Conservation (phyloP, 768 basidiomycete genomes). For the Leccinum variicolor region DNA sequence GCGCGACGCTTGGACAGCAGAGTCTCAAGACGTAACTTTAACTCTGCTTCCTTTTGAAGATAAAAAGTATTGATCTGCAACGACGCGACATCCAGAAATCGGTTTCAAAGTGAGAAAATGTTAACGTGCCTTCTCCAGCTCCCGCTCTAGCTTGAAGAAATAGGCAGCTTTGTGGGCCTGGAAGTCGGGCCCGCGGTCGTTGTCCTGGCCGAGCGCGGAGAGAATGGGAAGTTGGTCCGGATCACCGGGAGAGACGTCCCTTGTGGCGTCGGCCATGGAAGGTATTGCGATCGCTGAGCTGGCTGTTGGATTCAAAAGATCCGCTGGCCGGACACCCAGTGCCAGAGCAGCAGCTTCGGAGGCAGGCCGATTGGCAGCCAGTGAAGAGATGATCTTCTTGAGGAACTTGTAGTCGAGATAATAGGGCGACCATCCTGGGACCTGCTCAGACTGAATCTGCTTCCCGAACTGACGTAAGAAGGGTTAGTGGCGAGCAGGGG, state of each 20-base stretch:
- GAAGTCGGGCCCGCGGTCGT: conserved; percentile 78
- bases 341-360: conserved; percentile 88
- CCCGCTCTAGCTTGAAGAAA: conserved; percentile 97
- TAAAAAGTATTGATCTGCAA: conserved; percentile 95
- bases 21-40: conserved; percentile 88
- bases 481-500: neutral
- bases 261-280: conserved; percentile 9
- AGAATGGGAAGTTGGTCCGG: conserved; percentile 56
- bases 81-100: conserved; percentile 5
- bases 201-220: conserved; percentile 59
- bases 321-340: conserved; percentile 71
- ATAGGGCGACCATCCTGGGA: conserved; percentile 93
- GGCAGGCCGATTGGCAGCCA: conserved; percentile 84
- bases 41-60: conserved; percentile 93
- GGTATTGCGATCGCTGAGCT: conserved; percentile 32
- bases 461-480: conserved; percentile 87
- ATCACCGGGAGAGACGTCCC: conserved; percentile 33
- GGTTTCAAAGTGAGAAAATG: conserved; percentile 3
- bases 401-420: conserved; percentile 99
- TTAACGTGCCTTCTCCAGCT: conserved; percentile 84
- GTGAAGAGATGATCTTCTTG: conserved; percentile 97
- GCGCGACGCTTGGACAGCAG: conserved; percentile 91
- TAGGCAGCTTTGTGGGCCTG: conserved; percentile 96
- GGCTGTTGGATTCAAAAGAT: conserved; percentile 38
- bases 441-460: conserved; percentile 92